Evolutionary conservation across 805 yeast species (phyloP).

Genomic region (Danielia oregonensis): DNA sequence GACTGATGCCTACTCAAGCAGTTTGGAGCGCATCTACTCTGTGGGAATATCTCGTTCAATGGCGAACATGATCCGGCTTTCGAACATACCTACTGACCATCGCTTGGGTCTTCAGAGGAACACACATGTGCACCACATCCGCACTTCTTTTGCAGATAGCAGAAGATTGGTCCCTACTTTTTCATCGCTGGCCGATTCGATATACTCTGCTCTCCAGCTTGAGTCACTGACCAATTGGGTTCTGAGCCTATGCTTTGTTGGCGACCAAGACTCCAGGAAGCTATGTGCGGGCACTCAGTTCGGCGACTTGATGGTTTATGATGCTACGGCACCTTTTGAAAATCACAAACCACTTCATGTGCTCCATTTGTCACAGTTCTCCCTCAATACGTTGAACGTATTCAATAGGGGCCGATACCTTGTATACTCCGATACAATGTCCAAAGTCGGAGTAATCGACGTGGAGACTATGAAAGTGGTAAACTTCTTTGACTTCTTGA

Average conservation of each 20-base stretch:
- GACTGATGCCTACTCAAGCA: neutral
- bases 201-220: neutral
- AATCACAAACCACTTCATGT: conserved; percentile 12
- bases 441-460: conserved; percentile 27
- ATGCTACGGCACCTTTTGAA: conserved; percentile 9
- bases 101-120: conserved; percentile 1
- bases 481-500: conserved; percentile 18
- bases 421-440: conserved; percentile 27
- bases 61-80: conserved; percentile 1
- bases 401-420: conserved; percentile 17
- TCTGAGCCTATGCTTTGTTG: conserved; percentile 2
- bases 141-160: conserved; percentile 1
- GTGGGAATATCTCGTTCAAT: conserved; percentile 1
- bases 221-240: neutral
- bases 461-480: conserved; percentile 12
- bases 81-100: conserved; percentile 1
- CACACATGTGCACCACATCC: neutral
- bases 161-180: conserved; percentile 1
- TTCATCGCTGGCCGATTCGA: neutral
- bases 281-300: conserved; percentile 25
- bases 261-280: neutral
- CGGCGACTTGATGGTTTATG: conserved; percentile 24
- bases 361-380: conserved; percentile 22
- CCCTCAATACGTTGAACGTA: conserved; percentile 17
- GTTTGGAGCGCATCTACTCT: conserved; percentile 1